Percentiles rank a stretch among this genome's conserved stretches.
These are phyloP conservation scores for Lipomyces mesembrius DNA, from an alignment of 805 yeast species.

Conservation along the genomic window DNA sequence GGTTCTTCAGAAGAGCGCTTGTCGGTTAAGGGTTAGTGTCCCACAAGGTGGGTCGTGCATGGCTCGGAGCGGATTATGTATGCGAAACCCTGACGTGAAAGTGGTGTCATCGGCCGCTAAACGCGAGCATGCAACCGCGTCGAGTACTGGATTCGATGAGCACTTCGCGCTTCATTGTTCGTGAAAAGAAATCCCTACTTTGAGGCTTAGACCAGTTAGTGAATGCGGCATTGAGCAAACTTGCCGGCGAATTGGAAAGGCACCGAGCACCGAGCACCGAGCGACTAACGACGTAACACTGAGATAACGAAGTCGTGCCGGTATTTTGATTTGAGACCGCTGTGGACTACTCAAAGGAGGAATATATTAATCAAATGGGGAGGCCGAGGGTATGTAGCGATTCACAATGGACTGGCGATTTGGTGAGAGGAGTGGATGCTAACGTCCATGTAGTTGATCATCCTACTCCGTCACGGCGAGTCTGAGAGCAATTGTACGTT, in stretches of 20 bases:
- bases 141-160: too few species aligned
- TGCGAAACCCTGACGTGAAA: too few species aligned
- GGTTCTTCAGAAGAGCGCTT: too few species aligned
- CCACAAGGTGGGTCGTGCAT: too few species aligned
- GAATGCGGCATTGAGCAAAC: neutral
- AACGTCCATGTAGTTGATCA: conserved; percentile 56
- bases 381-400: conserved; percentile 25
- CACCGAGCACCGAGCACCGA: neutral
- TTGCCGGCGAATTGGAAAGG: neutral
- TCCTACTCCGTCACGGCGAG: conserved; percentile 89
- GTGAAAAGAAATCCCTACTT: neutral
- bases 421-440: neutral
- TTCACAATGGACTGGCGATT: neutral
- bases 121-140: too few species aligned
- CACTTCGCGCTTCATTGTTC: too few species aligned
- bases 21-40: too few species aligned
- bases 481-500: conserved; percentile 74
- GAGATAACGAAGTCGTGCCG: neutral
- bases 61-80: too few species aligned
- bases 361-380: conserved; percentile 16
- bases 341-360: neutral
- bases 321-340: neutral
- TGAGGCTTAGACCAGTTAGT: neutral
- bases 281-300: neutral
- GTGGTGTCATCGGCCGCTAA: too few species aligned